Conservation (phyloP, 768 basidiomycete genomes). For the Infundibulicybe gibba region DNA sequence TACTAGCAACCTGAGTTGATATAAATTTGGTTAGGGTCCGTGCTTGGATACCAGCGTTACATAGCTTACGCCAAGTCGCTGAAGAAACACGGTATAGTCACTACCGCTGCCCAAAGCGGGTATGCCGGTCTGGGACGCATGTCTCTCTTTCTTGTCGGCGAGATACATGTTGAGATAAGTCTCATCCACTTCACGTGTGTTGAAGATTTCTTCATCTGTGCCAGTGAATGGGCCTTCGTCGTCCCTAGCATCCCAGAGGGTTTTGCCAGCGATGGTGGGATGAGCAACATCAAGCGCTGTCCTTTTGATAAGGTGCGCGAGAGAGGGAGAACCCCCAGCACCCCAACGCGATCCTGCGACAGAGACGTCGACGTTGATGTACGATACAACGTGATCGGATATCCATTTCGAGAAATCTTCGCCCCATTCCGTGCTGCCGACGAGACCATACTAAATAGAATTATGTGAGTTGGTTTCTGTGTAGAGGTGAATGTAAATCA, state of each 20-base stretch:
- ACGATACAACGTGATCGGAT: slow-evolving; percentile 74
- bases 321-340: slow-evolving; percentile 70
- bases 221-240: slow-evolving; percentile 55
- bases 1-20: slow-evolving; percentile 33
- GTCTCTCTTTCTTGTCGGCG: slow-evolving; percentile 23
- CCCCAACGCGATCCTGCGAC: slow-evolving; percentile 58
- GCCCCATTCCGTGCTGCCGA: slow-evolving; percentile 91
- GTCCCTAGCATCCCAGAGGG: slow-evolving; percentile 74
- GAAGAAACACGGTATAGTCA: slow-evolving; percentile 91
- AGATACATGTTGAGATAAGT: slow-evolving; percentile 32
- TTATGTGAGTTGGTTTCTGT: slow-evolving; percentile 3
- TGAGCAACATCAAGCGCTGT: slow-evolving; percentile 73
- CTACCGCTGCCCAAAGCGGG: slow-evolving; percentile 78
- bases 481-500: slow-evolving; percentile 10
- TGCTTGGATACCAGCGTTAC: slow-evolving; percentile 4
- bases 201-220: slow-evolving; percentile 1
- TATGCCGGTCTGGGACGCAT: slow-evolving; percentile 39
- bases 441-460: slow-evolving; percentile 47
- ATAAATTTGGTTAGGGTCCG: neutral
- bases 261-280: slow-evolving; percentile 57
- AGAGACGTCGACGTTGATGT: slow-evolving; percentile 79
- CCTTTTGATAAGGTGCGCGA: slow-evolving; percentile 69
- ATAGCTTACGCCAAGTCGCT: slow-evolving; percentile 49
- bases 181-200: slow-evolving; percentile 26
- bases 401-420: slow-evolving; percentile 90